phyloP scores from a whole-genome alignment of 176 grass and related monocot species.

The Ensete glaucum region DNA sequence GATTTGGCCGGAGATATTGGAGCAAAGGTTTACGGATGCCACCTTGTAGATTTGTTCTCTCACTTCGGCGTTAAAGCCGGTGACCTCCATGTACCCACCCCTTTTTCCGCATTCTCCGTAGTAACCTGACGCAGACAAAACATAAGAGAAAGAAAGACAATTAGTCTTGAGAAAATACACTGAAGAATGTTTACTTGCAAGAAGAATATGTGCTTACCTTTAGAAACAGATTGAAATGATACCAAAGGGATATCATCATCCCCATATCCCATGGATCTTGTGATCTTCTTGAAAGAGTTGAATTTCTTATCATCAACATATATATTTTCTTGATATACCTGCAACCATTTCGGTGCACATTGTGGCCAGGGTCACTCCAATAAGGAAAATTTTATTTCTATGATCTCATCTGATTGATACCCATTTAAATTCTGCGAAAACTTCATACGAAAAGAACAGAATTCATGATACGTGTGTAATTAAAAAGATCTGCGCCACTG shows the following conservation, averaged over 20 bases:
- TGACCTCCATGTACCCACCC: constrained; percentile 97
- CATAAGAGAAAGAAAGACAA: not conserved
- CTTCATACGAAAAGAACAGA: no score
- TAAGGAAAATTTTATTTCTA: no score
- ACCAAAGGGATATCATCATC: constrained; percentile 76
- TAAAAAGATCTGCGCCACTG: not conserved
- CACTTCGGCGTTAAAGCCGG: constrained; percentile 79
- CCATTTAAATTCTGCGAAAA: no score
- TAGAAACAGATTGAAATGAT: constrained; percentile 89
- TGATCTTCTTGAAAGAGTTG: constrained; percentile 90
- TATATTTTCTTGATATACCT: constrained; percentile 98
- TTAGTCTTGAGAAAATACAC: not conserved
- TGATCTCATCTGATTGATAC: no score
- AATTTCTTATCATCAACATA: constrained; percentile 88
- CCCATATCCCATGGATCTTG: constrained; percentile 74
- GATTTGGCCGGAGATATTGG: constrained; percentile 87
- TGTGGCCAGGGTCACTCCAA: not conserved
- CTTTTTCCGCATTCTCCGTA: constrained; percentile 98
- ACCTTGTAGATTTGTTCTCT: constrained; percentile 98
- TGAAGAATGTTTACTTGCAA: no score
- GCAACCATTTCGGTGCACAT: constrained; percentile 1
- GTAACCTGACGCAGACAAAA: constrained; percentile 40
- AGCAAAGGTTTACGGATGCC: constrained; percentile 95
- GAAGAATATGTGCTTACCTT: constrained; percentile 34
- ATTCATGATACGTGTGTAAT: no score